Evolutionary conservation across 2,329 filamentous ascomycete species (phyloP).

Genomic region (Calonectria leucothoes): DNA sequence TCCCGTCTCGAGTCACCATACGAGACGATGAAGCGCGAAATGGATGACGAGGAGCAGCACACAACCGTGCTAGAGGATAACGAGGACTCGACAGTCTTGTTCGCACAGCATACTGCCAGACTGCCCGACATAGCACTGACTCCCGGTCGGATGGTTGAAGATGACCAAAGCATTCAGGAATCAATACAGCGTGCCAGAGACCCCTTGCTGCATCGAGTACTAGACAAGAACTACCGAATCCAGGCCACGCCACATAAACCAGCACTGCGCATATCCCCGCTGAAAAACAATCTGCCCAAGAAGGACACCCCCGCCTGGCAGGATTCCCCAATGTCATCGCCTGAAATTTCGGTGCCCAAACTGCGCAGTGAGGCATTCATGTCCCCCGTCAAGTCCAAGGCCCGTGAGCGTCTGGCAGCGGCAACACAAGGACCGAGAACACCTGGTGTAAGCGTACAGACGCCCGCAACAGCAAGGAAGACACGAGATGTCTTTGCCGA

Average conservation of each 20-base stretch:
- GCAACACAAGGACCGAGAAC: constrained; percentile 69
- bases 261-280: constrained; percentile 56
- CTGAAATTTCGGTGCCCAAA: constrained; percentile 83
- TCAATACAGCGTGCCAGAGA: constrained; percentile 65
- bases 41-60: constrained; percentile 60
- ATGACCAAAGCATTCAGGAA: constrained; percentile 46
- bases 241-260: constrained; percentile 87
- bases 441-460: constrained; percentile 88
- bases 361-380: constrained; percentile 88
- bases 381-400: constrained; percentile 70
- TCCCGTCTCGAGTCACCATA: constrained; percentile 81
- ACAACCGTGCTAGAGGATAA: constrained; percentile 51
- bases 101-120: constrained; percentile 64
- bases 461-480: constrained; percentile 67
- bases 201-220: constrained; percentile 87
- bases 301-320: constrained; percentile 57
- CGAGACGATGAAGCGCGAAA: constrained; percentile 76
- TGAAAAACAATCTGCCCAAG: constrained; percentile 53
- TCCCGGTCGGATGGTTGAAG: constrained; percentile 61
- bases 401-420: constrained; percentile 55
- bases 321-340: constrained; percentile 75
- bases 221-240: constrained; percentile 95
- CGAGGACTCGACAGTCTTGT: constrained; percentile 61
- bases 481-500: constrained; percentile 61
- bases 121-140: constrained; percentile 73